These are phyloP conservation scores for Chaetomium sp. DNA, from an alignment of 2,329 filamentous ascomycete genomes.

Conservation along the genomic window DNA sequence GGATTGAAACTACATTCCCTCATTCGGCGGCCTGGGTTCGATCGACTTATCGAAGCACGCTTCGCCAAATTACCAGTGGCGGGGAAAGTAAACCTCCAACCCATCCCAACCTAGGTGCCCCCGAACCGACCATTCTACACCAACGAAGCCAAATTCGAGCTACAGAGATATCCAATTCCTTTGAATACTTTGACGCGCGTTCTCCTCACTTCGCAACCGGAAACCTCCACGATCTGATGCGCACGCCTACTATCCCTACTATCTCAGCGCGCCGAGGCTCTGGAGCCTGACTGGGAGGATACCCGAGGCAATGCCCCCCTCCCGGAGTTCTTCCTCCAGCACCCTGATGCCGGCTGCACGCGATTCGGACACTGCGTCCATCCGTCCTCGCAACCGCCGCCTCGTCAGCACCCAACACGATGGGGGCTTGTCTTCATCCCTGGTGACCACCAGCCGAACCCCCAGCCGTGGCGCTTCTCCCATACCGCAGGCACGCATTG, in stretches of 20 bases:
- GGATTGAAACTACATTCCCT: no score
- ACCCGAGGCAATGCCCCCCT: constrained; percentile 23
- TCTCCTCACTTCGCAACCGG: neutral
- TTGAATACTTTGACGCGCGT: no score
- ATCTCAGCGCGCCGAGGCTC: constrained; percentile 26
- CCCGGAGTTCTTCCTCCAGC: constrained; percentile 36
- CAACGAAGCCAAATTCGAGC: no score
- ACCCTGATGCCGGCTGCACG: constrained; percentile 37
- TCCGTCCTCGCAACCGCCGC: constrained; percentile 48
- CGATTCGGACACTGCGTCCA: constrained; percentile 34
- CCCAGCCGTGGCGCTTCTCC: constrained; percentile 40
- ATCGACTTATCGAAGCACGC: no score
- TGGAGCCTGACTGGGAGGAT: constrained; percentile 24
- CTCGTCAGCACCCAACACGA: constrained; percentile 30
- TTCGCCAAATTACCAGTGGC: no score
- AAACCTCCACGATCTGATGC: constrained; percentile 13
- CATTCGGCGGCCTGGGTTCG: no score
- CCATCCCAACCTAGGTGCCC: no score
- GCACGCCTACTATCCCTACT: constrained; percentile 12
- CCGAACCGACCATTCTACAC: no score
- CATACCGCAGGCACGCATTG: constrained; percentile 38
- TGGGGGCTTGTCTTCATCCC: constrained; percentile 23
- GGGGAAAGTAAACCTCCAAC: no score
- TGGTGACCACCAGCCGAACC: constrained; percentile 27
- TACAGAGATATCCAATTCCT: no score